Percentiles rank a stretch among this genome's conserved stretches.
Conservation (phyloP, 805 yeast species). For the Priceomyces fermenticarens region DNA sequence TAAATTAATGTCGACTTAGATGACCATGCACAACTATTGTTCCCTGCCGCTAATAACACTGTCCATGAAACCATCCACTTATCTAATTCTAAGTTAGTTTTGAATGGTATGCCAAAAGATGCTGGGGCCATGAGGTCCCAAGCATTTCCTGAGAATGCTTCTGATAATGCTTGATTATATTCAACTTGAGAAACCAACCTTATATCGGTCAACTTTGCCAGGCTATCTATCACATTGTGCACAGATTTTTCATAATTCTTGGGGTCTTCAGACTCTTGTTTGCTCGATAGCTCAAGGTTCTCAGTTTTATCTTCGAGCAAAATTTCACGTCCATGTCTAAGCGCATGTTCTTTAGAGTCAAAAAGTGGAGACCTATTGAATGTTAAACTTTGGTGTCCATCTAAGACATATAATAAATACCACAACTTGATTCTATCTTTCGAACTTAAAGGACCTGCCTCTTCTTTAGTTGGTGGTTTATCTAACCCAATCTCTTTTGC, state of each 20-base stretch:
- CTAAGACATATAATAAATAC: conserved; percentile 63
- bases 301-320: conserved; percentile 16
- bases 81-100: conserved; percentile 62
- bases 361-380: conserved; percentile 57
- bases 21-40: conserved; percentile 58
- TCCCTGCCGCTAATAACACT: conserved; percentile 58
- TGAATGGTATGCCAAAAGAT: conserved; percentile 65
- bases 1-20: conserved; percentile 67
- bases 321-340: conserved; percentile 40
- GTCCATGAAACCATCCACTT: conserved; percentile 85
- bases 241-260: conserved; percentile 2
- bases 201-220: conserved; percentile 40
- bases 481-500: conserved; percentile 54
- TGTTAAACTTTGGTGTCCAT: conserved; percentile 66
- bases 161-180: conserved; percentile 61
- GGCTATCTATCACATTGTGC: background rate
- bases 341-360: conserved; percentile 42
- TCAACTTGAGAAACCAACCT: conserved; percentile 66
- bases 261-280: background rate
- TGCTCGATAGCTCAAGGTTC: background rate
- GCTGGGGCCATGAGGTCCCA: conserved; percentile 62
- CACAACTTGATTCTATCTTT: conserved; percentile 56
- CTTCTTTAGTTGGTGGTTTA: conserved; percentile 17
- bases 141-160: conserved; percentile 55
- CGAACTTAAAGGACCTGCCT: conserved; percentile 13